Percentiles rank a stretch among this genome's conserved stretches.
Evolutionary conservation across 768 basidiomycete species (phyloP).

Genomic region (Trametes cingulata): DNA sequence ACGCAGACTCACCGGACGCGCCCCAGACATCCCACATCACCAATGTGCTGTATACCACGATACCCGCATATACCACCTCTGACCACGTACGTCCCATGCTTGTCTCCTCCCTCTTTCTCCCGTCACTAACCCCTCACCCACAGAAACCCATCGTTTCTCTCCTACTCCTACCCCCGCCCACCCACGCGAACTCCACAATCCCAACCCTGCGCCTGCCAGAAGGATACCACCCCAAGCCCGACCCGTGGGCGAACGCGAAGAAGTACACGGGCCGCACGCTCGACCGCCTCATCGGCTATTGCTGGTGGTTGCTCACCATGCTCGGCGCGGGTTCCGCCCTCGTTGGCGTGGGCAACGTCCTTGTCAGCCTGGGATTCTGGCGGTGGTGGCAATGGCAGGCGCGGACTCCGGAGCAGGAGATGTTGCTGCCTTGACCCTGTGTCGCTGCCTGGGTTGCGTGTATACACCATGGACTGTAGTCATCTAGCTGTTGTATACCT

Average conservation of each 20-base stretch:
- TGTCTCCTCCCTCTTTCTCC: neutral
- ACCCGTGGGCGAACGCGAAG: constrained; percentile 56
- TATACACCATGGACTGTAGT: neutral
- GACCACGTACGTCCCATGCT: constrained; percentile 70
- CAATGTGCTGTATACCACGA: constrained; percentile 74
- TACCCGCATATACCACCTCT: constrained; percentile 83
- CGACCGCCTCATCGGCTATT: constrained; percentile 74
- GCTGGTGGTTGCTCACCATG: constrained; percentile 76
- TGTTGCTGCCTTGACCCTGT: constrained; percentile 7
- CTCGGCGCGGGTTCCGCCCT: constrained; percentile 74
- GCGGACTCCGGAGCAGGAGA: neutral
- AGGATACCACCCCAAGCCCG: constrained; percentile 52
- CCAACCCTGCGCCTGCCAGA: constrained; percentile 54
- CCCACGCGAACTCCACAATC: constrained; percentile 28
- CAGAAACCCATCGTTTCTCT: constrained; percentile 5
- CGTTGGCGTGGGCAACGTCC: constrained; percentile 72
- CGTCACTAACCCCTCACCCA: neutral
- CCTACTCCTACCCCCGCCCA: constrained; percentile 48
- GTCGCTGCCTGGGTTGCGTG: neutral
- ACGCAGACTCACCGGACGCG: constrained; percentile 59
- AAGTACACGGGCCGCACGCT: constrained; percentile 62
- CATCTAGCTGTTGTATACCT: neutral
- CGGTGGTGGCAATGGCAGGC: constrained; percentile 51
- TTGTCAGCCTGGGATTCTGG: constrained; percentile 67
- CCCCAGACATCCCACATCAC: constrained; percentile 54